phyloP scores from a whole-genome alignment of 306 rosid species.

The Psophocarpus tetragonolobus region DNA sequence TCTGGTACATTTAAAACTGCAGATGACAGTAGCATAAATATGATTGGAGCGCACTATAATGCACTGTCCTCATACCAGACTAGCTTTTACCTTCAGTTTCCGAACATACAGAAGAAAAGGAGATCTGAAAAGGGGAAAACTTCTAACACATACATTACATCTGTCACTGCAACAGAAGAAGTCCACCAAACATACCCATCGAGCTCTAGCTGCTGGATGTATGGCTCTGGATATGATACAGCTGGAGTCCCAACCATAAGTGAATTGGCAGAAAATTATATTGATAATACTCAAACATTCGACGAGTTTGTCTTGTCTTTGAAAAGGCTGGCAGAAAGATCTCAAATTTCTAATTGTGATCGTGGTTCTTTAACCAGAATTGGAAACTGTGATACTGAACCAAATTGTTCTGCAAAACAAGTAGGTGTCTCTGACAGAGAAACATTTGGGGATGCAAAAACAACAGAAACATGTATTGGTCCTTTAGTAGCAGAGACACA shows the following conservation, averaged over 20 bases:
- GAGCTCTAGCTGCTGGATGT: slow-evolving; percentile 36
- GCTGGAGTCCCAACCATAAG: slow-evolving; percentile 18
- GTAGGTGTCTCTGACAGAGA: slow-evolving; percentile 21
- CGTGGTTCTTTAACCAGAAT: slow-evolving; percentile 43
- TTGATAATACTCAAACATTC: slow-evolving; percentile 36
- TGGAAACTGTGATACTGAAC: slow-evolving; percentile 31
- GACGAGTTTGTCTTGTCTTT: slow-evolving; percentile 36
- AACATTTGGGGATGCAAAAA: slow-evolving; percentile 31
- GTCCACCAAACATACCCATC: slow-evolving; percentile 31
- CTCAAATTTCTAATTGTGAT: slow-evolving; percentile 41
- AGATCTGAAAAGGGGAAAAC: slow-evolving; percentile 50
- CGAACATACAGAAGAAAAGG: slow-evolving; percentile 52
- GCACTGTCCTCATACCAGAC: slow-evolving; percentile 40
- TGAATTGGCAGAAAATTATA: slow-evolving; percentile 21
- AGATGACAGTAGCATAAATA: slow-evolving; percentile 40
- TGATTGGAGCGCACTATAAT: slow-evolving; percentile 43
- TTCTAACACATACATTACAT: slow-evolving; percentile 24
- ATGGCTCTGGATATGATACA: slow-evolving; percentile 38
- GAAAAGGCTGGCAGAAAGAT: slow-evolving; percentile 48
- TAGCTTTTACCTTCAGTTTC: slow-evolving; percentile 39
- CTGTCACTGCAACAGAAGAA: slow-evolving; percentile 30
- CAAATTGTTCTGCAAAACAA: slow-evolving; percentile 39
- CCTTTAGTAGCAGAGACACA: slow-evolving; percentile 42
- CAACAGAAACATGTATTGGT: slow-evolving; percentile 45
- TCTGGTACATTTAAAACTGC: slow-evolving; percentile 29